Evolutionary conservation across 768 basidiomycete genomes (phyloP).

Genomic region (Xanthoconium purpureum): DNA sequence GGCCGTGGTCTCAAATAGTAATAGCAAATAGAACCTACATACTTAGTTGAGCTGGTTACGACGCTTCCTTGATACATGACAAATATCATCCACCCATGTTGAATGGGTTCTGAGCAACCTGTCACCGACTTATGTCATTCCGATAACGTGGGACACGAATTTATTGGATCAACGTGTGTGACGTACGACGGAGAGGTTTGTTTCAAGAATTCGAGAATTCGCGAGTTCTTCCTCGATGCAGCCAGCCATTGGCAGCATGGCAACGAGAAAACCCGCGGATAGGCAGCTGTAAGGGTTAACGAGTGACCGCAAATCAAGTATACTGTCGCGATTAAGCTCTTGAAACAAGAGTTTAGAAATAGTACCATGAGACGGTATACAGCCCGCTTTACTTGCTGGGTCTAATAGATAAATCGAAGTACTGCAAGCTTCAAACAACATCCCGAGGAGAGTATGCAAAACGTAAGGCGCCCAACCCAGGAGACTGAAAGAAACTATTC

Average conservation of each 20-base stretch:
- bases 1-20: not conserved
- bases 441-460: not conserved
- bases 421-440: not conserved
- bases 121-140: not conserved
- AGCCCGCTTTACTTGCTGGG: not conserved
- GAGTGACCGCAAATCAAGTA: not conserved
- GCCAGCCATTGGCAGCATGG: not conserved
- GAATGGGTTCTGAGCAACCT: not conserved
- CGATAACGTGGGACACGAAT: conserved; percentile 4
- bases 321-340: not conserved
- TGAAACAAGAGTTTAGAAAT: not conserved
- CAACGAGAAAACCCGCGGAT: not conserved
- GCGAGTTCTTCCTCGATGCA: not conserved
- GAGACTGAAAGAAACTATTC: not conserved
- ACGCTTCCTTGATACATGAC: not conserved
- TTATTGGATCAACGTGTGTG: not conserved
- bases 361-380: not conserved
- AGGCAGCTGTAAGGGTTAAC: not conserved
- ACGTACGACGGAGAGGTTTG: conserved; percentile 8
- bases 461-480: conserved; percentile 8
- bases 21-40: not conserved
- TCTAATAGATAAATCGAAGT: not conserved
- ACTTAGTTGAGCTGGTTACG: not conserved
- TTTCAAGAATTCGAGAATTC: conserved; percentile 13
- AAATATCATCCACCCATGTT: not conserved